Conservation (phyloP, 1,139 yeast genomes). For the Saccharomyces hybrid region DNA sequence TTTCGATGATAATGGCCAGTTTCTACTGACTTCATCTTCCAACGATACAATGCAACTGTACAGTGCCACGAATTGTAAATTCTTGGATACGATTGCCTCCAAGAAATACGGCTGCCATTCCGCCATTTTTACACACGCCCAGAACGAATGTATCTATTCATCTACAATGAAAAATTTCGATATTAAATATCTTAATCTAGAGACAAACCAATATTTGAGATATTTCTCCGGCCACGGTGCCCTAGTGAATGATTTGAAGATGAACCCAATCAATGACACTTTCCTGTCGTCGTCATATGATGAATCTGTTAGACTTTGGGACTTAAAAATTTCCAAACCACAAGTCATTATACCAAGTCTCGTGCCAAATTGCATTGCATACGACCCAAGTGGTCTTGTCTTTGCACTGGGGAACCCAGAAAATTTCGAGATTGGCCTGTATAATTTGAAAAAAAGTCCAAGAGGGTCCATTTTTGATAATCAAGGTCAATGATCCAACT, state of each 20-base stretch:
- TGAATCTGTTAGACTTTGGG: slow-evolving; percentile 82
- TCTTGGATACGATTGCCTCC: slow-evolving; percentile 59
- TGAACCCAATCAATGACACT: slow-evolving; percentile 63
- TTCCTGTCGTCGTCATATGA: slow-evolving; percentile 69
- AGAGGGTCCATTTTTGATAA: slow-evolving; percentile 45
- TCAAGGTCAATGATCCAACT: slow-evolving; percentile 33
- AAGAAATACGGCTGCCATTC: slow-evolving; percentile 89
- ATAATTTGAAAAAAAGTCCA: slow-evolving; percentile 52
- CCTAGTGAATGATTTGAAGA: slow-evolving; percentile 62
- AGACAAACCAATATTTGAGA: slow-evolving; percentile 70
- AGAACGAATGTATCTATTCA: slow-evolving; percentile 69
- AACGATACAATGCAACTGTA: slow-evolving; percentile 82
- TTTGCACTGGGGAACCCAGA: slow-evolving; percentile 61
- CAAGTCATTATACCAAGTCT: slow-evolving; percentile 57
- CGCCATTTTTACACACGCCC: slow-evolving; percentile 76
- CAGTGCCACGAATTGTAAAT: slow-evolving; percentile 62
- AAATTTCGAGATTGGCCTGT: slow-evolving; percentile 46
- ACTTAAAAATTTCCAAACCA: slow-evolving; percentile 53
- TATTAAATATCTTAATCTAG: slow-evolving; percentile 65
- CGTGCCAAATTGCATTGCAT: slow-evolving; percentile 52
- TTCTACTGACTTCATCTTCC: slow-evolving; percentile 65
- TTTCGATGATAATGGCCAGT: slow-evolving; percentile 81
- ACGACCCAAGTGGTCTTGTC: slow-evolving; percentile 78
- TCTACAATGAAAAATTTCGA: slow-evolving; percentile 74
- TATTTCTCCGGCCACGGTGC: slow-evolving; percentile 84